Base-by-base conservation (phyloP, 2,329 filamentous ascomycete genomes). In the Massarina eburnea region DNA sequence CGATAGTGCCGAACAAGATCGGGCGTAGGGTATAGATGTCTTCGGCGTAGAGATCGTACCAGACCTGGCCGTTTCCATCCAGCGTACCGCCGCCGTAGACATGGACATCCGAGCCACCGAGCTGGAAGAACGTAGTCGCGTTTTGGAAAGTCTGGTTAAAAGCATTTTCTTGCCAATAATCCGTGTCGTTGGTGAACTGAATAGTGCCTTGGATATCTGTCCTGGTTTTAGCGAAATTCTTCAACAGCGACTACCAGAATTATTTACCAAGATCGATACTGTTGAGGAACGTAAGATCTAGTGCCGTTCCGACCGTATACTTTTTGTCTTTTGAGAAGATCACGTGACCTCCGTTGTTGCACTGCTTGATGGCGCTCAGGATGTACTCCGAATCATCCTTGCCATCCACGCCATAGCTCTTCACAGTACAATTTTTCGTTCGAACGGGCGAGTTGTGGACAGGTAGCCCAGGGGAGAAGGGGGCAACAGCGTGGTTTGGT, bases 101-200 rank as follows among this genome's bases (percentile, higher is more conserved):
- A 46, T 86, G 84, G 9, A 89, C 80, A 66, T 81, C 83, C 17
- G 77, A 71, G 22, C 85, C 85, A 32, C 84, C 84, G 29, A 85
- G 76, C 60, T 83, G 78, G 75, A 84, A 87, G 73, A 87, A 86
- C 1, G 81, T 81, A 1, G 81, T 83, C 4, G 80, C 78, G 51
- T 86, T 86, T 57, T 88, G 85, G 69, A 81, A 89, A 5, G 71
- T 73, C 20, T 84, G 82, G 44, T 78, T 77, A 74, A 87, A 88
- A 33, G 77, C 75, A 57, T 86, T 77, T 8, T 74, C 76, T 51
- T 84, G 76, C 85, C 85, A 88, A 67, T 88, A 88, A 53, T 81
- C 77, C 1, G 83, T 84, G 60, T 89, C 82, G 40, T 84, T 78
- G 44, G 79, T 80, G 69, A 88, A 88, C 45, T 79, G 72, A 17